Conservation (phyloP, 176 grass and related monocot genomes). For the Puccinellia tenuiflora region DNA sequence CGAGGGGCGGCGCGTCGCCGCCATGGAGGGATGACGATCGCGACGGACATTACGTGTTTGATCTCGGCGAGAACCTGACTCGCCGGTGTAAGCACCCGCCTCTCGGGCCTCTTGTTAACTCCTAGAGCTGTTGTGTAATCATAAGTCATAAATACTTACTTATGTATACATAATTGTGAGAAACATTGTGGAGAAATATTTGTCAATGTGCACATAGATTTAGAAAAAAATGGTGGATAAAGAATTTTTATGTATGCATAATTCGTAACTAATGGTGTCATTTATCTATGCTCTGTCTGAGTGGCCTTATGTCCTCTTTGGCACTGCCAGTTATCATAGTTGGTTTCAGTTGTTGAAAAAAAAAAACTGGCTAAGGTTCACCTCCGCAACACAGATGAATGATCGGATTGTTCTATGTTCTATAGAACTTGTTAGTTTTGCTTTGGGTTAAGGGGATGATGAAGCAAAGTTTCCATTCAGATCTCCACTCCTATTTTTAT, state of each 20-base stretch:
- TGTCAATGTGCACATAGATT: background rate
- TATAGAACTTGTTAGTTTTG: background rate
- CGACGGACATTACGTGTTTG: slow-evolving; percentile 86
- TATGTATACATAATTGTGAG: background rate
- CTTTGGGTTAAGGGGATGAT: background rate
- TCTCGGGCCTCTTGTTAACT: slow-evolving; percentile 1
- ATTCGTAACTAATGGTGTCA: background rate
- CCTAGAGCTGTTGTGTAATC: background rate
- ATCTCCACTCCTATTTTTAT: background rate
- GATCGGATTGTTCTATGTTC: background rate
- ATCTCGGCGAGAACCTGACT: slow-evolving; percentile 91
- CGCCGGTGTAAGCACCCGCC: slow-evolving; percentile 61
- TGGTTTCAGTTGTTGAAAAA: background rate
- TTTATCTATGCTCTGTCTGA: background rate
- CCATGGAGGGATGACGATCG: slow-evolving; percentile 78
- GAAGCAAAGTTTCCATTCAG: background rate
- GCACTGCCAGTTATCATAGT: background rate
- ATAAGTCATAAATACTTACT: background rate
- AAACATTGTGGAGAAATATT: background rate
- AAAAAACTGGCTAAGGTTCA: background rate
- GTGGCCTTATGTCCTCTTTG: background rate
- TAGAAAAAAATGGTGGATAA: background rate
- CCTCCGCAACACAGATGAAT: background rate
- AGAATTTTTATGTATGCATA: background rate
- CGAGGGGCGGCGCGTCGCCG: slow-evolving; percentile 61